Evolutionary conservation across 495 filamentous ascomycete species (phyloP).

Genomic region (Neurospora cerealis): DNA sequence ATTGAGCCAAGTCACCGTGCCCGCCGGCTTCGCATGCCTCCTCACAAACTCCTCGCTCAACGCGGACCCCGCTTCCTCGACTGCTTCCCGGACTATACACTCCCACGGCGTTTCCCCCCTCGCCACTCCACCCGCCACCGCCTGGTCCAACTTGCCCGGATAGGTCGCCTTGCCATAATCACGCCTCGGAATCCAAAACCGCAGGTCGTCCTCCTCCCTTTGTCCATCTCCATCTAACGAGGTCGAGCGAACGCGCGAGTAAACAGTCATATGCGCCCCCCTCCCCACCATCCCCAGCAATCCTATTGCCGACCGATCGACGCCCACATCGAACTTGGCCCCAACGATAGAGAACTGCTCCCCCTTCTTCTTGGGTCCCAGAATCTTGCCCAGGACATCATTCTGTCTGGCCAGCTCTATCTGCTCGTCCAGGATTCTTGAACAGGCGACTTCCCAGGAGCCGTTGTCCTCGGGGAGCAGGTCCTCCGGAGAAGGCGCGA

Average conservation of each 20-base stretch:
- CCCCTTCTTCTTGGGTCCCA: neutral
- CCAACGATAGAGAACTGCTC: neutral
- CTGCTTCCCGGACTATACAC: conserved; percentile 42
- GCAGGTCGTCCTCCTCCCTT: neutral
- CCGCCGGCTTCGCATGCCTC: conserved; percentile 20
- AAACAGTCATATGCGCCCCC: conserved; percentile 43
- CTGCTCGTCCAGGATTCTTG: neutral
- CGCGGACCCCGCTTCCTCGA: conserved; percentile 39
- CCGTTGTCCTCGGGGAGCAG: neutral
- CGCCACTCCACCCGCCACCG: conserved; percentile 45
- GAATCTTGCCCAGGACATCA: neutral
- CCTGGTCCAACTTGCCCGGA: conserved; percentile 43
- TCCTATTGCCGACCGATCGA: neutral
- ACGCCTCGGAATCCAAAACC: conserved; percentile 43
- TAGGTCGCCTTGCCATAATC: conserved; percentile 36
- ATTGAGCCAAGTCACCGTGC: conserved; percentile 32
- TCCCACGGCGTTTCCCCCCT: conserved; percentile 32
- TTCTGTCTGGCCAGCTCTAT: neutral
- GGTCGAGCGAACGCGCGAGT: conserved; percentile 13
- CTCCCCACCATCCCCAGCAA: conserved; percentile 41
- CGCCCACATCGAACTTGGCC: neutral
- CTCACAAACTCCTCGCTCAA: conserved; percentile 24
- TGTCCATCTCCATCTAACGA: neutral
- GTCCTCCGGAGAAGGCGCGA: neutral
- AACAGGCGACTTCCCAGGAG: neutral